These are phyloP conservation scores for Salix arbutifolia DNA, from an alignment of 345 rosid genomes.

Conservation along the genomic window DNA sequence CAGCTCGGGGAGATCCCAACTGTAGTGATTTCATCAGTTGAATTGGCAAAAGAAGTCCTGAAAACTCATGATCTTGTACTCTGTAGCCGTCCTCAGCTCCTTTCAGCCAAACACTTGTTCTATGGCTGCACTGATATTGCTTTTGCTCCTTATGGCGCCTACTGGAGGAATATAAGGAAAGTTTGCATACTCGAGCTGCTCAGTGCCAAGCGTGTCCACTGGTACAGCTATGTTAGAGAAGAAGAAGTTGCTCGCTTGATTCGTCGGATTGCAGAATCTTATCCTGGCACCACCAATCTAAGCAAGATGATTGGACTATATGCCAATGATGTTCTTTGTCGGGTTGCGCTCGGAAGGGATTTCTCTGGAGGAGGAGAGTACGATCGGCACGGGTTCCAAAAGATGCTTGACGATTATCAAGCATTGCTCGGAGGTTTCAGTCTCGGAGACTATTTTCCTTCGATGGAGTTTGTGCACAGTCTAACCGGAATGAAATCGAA, in stretches of 20 bases:
- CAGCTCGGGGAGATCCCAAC: slow-evolving; percentile 26
- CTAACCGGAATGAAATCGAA: slow-evolving; percentile 20
- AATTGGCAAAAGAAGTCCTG: slow-evolving; percentile 20
- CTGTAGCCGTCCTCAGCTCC: slow-evolving; percentile 16
- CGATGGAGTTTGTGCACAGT: slow-evolving; percentile 21
- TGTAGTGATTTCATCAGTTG: slow-evolving; percentile 14
- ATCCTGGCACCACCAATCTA: slow-evolving; percentile 9
- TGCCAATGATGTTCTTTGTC: slow-evolving; percentile 20
- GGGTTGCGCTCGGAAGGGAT: slow-evolving; percentile 17
- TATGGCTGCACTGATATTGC: slow-evolving; percentile 21
- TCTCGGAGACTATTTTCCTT: slow-evolving; percentile 25
- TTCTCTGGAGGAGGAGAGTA: slow-evolving; percentile 25
- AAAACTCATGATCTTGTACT: slow-evolving; percentile 26
- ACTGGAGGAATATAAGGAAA: slow-evolving; percentile 25
- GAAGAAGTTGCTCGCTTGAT: slow-evolving; percentile 19
- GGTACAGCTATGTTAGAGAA: slow-evolving; percentile 11
- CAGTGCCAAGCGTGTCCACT: slow-evolving; percentile 17
- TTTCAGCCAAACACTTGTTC: slow-evolving; percentile 20
- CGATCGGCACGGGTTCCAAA: slow-evolving; percentile 39
- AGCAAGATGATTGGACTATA: slow-evolving; percentile 18
- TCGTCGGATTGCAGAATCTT: slow-evolving; percentile 10
- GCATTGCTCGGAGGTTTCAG: slow-evolving; percentile 24
- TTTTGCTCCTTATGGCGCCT: slow-evolving; percentile 22
- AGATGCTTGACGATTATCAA: slow-evolving; percentile 42
- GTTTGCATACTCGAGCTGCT: slow-evolving; percentile 22